phyloP scores from a whole-genome alignment of 2,329 filamentous ascomycete genomes.

The Paracorniculantispora psalliotae region DNA sequence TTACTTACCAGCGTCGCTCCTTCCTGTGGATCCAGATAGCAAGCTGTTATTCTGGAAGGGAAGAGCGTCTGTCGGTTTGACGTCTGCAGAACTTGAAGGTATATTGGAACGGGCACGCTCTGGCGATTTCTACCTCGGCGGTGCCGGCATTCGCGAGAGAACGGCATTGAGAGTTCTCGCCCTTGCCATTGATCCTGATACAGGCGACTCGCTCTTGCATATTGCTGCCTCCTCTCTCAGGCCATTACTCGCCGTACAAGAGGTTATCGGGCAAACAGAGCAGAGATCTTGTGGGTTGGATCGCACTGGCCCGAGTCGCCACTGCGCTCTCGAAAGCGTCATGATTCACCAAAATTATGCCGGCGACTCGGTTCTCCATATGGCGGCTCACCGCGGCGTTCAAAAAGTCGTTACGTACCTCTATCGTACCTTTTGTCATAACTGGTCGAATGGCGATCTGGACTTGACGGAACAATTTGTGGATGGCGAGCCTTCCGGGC shows the following conservation, averaged over 20 bases:
- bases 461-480: neutral
- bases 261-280: neutral
- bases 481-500: neutral
- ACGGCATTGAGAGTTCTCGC: neutral
- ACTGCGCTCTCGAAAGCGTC: neutral
- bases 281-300: neutral
- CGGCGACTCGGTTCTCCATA: neutral
- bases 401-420: neutral
- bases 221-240: neutral
- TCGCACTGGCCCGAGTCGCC: neutral
- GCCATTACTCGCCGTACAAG: neutral
- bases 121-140: neutral
- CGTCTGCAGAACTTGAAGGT: neutral
- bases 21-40: conserved; percentile 1
- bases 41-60: neutral
- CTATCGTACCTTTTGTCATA: neutral
- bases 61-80: neutral
- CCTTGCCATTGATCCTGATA: neutral
- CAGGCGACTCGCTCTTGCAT: conserved; percentile 2
- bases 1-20: neutral
- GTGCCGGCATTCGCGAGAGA: neutral
- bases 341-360: neutral
- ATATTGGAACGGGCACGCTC: neutral
- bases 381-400: neutral
- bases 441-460: neutral